phyloP scores from a whole-genome alignment of 257 asterid species.

The Sherardia arvensis region DNA sequence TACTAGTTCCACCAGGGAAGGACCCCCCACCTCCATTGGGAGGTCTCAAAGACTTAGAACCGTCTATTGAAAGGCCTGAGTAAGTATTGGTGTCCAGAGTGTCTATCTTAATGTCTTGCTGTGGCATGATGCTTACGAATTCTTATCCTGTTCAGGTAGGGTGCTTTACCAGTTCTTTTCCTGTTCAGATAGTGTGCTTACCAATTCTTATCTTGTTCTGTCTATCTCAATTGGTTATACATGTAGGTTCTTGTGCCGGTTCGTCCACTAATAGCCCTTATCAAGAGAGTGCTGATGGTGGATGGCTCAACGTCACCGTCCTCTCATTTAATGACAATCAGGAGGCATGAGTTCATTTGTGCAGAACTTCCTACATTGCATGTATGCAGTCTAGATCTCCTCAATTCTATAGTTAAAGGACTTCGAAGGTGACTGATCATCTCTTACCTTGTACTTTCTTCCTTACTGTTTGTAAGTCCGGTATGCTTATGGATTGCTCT shows the following conservation, averaged over 20 bases:
- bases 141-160: conserved; percentile 72
- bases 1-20: conserved; percentile 65
- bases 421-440: conserved; percentile 46
- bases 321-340: too few relatives aligned
- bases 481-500: too few relatives aligned
- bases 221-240: too few relatives aligned
- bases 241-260: too few relatives aligned
- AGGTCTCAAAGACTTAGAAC: conserved; percentile 38
- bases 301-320: too few relatives aligned
- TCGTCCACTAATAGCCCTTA: too few relatives aligned
- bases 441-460: neutral
- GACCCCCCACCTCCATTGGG: conserved; percentile 73
- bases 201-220: too few relatives aligned
- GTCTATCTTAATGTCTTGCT: conserved; percentile 59
- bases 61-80: conserved; percentile 57
- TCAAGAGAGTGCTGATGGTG: too few relatives aligned
- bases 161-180: too few relatives aligned
- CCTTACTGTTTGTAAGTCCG: too few relatives aligned
- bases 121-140: conserved; percentile 60
- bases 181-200: too few relatives aligned
- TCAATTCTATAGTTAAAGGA: conserved; percentile 50
- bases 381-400: conserved; percentile 56
- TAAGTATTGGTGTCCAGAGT: conserved; percentile 57
- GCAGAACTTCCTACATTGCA: conserved; percentile 74
- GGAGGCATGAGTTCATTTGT: conserved; percentile 60